Evolutionary conservation across 1,139 yeast species (phyloP), one percentile per base, ranked within the genome.

Genomic region (Diutina siamensis): DNA sequence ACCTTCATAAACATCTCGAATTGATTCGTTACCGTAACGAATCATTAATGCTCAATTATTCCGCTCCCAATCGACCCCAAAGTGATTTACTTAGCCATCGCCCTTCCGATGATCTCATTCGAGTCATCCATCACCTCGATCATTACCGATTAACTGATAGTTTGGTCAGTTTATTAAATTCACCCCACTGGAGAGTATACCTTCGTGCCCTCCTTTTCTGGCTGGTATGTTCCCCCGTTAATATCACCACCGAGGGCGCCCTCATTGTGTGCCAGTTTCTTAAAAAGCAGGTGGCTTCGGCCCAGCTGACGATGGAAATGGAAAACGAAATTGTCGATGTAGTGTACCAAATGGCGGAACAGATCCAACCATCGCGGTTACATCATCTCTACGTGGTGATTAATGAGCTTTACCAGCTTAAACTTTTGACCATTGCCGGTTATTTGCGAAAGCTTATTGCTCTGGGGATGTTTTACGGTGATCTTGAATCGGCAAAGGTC

Each of bases 371-470:
- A n/a, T n/a, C 15, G 15, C 12, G 34, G 15, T 57, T 62, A 44
- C 54, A 62, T 44, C 65, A 66, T 45, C 59, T 83, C 25, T 72
- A 72, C 52, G 68, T 73, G 5, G 61, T 83, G 44, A 65, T 82
- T 19, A 72, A 77, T 50, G 83, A 78, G 54, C 59, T 83, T 9
- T 69, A 72, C 45, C 71, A 68, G 35, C 59, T 74, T 44, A 72
- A 74, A 44, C 59, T 80, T 22, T 69, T 81, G 31, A 64, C 76
- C 1, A 73, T 83, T 2, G 79, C 89, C 0, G 74, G 85, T 0
- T 88, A 87, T 54, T 67, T 87, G 48, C 66, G 96, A 55, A 77
- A 82, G 51, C 64, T 87, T 34, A 87, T 88, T 46, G 87, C 96
- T 3, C 81, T 94, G 1, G 97, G 96, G 3, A 68, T 85, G 0